Evolutionary conservation across 352 stramenopile species (phyloP), one percentile per base, ranked within the genome.

Genomic region (Phytopythium mirpurense): DNA sequence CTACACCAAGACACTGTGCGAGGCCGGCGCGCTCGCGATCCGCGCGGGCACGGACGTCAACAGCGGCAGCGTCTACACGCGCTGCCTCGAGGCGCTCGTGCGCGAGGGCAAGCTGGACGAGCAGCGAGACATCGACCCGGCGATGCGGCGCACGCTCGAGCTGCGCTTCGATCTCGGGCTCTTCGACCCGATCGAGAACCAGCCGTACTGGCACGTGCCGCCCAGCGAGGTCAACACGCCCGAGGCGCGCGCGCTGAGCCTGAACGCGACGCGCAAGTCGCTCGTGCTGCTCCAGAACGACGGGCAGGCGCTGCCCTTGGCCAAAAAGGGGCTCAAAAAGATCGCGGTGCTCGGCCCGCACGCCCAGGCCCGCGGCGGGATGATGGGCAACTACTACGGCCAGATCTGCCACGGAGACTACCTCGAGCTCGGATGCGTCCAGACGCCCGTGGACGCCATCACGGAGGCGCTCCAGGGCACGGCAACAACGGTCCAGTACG

Each of bases 261-360:
- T 92, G 5, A 67, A 93, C 3, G 69, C 90, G 24, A 79, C 84
- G n/a, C 65, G 69, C 19, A 88, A 97, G 62, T 96, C 78, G 36
- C 75, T 98, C n/a, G 86, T 98, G 19, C 65, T 98, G 15, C 69
- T 98, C 14, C 93, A 98, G 66, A 98, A 98, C 65, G 56, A 78
- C 5, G 63, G 73, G 8, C 58, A 72, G 5, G 62, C 77, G 6
- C 69, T 98, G 21, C 92, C 91, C 5, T 50, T 97, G 18, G 10
- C 19, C 19, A 78, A 78, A 41, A 64, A 54, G n/a, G n/a, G n/a
- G 31, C 70, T 50, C 9, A 16, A 16, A 11, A 83, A 78, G 26
- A 18, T 92, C 4, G 82, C 82, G 1, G 74, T 98, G 15, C 56
- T 97, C 29, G 91, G 91, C 12, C 91, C 90, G 5, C 86, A 96